Conservation (phyloP, 805 yeast species). For the Kuraishia piskuri region DNA sequence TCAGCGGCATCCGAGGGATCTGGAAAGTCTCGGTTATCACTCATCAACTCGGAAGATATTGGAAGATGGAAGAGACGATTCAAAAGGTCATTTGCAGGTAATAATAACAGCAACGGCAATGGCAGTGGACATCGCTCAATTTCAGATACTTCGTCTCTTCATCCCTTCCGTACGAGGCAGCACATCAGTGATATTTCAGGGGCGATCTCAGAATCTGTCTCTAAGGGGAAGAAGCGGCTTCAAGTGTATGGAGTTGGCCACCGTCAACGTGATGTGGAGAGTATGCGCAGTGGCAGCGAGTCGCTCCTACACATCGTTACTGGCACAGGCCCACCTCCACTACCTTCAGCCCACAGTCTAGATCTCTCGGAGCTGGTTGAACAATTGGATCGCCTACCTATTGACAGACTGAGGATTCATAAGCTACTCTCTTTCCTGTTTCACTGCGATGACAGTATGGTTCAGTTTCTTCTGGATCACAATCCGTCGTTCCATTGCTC, state of each 20-base stretch:
- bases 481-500: not conserved
- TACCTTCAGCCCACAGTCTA: not conserved
- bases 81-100: slow-evolving; percentile 1
- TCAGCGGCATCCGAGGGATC: not conserved
- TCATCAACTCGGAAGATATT: not conserved
- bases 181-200: not conserved
- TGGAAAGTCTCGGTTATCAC: not conserved
- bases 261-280: not conserved
- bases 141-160: not conserved
- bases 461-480: slow-evolving; percentile 5
- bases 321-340: too few species aligned
- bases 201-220: not conserved
- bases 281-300: not conserved
- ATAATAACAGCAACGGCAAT: not conserved
- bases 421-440: slow-evolving; percentile 8
- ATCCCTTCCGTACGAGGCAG: not conserved
- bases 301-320: not conserved
- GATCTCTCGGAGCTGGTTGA: not conserved
- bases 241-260: not conserved
- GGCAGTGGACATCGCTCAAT: not conserved
- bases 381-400: slow-evolving; percentile 2
- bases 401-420: slow-evolving; percentile 14
- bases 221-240: not conserved
- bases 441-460: not conserved
- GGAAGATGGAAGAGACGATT: not conserved